Percentiles rank a stretch among this genome's conserved stretches.
phyloP scores from a whole-genome alignment of 2,329 filamentous ascomycete genomes.

The Pseudocercospora ulei region DNA sequence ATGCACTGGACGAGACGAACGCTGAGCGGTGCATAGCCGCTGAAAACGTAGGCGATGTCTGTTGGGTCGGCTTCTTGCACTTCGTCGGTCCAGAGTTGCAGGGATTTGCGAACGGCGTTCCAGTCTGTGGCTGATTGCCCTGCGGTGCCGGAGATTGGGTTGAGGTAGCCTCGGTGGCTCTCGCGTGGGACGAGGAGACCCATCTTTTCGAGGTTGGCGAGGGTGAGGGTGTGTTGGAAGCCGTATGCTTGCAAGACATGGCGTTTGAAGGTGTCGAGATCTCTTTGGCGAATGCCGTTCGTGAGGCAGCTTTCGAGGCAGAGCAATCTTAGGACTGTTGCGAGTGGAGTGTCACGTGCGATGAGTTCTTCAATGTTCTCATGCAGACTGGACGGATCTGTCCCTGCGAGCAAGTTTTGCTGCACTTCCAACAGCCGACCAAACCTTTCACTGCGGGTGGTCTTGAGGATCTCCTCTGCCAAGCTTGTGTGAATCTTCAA shows the following conservation, averaged over 20 bases:
- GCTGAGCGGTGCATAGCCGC: constrained; percentile 87
- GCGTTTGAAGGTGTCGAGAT: constrained; percentile 80
- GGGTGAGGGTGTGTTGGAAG: constrained; percentile 84
- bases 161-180: constrained; percentile 69
- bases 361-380: constrained; percentile 93
- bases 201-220: constrained; percentile 79
- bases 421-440: constrained; percentile 83
- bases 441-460: constrained; percentile 82
- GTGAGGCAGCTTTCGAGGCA: constrained; percentile 87
- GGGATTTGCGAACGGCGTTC: constrained; percentile 70
- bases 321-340: constrained; percentile 71
- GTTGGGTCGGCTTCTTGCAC: constrained; percentile 91
- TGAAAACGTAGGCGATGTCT: constrained; percentile 96
- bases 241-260: constrained; percentile 87
- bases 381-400: constrained; percentile 79
- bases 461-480: constrained; percentile 89
- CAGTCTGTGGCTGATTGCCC: constrained; percentile 58
- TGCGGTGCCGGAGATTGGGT: constrained; percentile 58
- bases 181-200: constrained; percentile 66
- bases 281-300: constrained; percentile 76
- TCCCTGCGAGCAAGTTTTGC: constrained; percentile 84
- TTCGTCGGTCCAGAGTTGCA: constrained; percentile 87
- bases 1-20: constrained; percentile 86
- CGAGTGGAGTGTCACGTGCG: constrained; percentile 67
- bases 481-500: constrained; percentile 85